Conservation (phyloP, 306 rosid species). For the Abrus precatorius region DNA sequence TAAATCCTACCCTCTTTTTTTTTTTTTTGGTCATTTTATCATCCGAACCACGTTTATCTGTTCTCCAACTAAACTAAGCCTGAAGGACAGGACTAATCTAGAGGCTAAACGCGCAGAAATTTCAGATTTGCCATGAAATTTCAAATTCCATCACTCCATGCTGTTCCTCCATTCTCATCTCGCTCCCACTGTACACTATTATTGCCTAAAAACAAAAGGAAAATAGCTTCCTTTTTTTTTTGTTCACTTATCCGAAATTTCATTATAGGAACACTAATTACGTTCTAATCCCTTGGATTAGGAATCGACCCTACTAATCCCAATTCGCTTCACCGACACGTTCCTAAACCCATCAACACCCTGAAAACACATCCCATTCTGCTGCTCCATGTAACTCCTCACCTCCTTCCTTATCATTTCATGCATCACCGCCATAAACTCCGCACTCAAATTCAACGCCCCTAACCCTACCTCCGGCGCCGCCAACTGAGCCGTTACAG, state of each 20-base stretch:
- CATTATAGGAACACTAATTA: slow-evolving; percentile 33
- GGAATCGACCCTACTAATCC: slow-evolving; percentile 64
- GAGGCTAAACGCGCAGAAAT: neutral
- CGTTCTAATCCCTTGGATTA: slow-evolving; percentile 27
- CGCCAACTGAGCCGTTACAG: slow-evolving; percentile 15
- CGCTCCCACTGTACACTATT: slow-evolving; percentile 71
- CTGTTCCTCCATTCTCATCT: slow-evolving; percentile 4
- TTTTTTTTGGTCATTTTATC: neutral
- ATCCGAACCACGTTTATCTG: neutral
- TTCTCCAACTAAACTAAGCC: neutral
- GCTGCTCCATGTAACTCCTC: slow-evolving; percentile 76
- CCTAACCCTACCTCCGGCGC: slow-evolving; percentile 41
- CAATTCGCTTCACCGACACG: slow-evolving; percentile 63
- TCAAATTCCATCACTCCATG: slow-evolving; percentile 6
- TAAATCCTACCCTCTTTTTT: neutral
- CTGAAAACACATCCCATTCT: slow-evolving; percentile 63
- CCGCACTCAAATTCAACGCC: slow-evolving; percentile 61
- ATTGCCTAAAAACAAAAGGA: slow-evolving; percentile 57
- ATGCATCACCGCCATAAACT: slow-evolving; percentile 86
- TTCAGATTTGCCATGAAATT: slow-evolving; percentile 42
- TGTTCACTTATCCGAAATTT: neutral
- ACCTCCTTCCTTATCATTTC: slow-evolving; percentile 92
- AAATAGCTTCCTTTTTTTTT: slow-evolving; percentile 10
- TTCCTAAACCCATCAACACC: slow-evolving; percentile 68
- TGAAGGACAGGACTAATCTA: slow-evolving; percentile 22